phyloP scores from a whole-genome alignment of 1,139 yeast species.

The Nakaseomyces bracarensis region DNA sequence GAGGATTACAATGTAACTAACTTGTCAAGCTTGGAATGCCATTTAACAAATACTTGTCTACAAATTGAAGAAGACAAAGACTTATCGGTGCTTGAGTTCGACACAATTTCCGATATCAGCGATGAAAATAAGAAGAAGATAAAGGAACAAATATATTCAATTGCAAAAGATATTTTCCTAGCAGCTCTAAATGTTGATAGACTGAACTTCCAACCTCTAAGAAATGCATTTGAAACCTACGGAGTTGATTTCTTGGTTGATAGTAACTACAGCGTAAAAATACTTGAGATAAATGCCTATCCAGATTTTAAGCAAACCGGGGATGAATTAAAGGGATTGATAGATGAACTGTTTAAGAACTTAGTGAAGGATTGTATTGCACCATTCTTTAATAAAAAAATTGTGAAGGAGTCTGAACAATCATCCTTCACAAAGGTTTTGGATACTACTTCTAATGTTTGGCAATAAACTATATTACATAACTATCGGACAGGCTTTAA shows the following conservation, averaged over 20 bases:
- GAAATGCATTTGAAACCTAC: slow-evolving; percentile 74
- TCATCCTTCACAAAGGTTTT: slow-evolving; percentile 35
- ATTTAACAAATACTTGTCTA: slow-evolving; percentile 86
- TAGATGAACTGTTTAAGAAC: slow-evolving; percentile 49
- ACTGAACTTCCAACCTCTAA: slow-evolving; percentile 80
- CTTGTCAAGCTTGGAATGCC: slow-evolving; percentile 42
- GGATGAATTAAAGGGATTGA: slow-evolving; percentile 53
- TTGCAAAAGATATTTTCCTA: slow-evolving; percentile 62
- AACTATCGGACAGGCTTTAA: not conserved
- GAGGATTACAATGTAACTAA: slow-evolving; percentile 30
- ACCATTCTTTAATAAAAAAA: slow-evolving; percentile 33
- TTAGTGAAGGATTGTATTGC: slow-evolving; percentile 37
- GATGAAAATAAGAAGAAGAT: slow-evolving; percentile 37
- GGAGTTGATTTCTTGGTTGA: slow-evolving; percentile 84
- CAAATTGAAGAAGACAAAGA: slow-evolving; percentile 46
- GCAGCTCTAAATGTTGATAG: slow-evolving; percentile 79
- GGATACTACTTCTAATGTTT: slow-evolving; percentile 31
- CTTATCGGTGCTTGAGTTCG: slow-evolving; percentile 58
- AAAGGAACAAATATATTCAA: slow-evolving; percentile 47
- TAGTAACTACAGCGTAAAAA: slow-evolving; percentile 42
- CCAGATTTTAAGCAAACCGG: slow-evolving; percentile 98
- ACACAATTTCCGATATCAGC: slow-evolving; percentile 44
- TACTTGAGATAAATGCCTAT: slow-evolving; percentile 83
- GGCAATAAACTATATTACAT: slow-evolving; percentile 19
- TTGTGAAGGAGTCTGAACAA: slow-evolving; percentile 9